These are phyloP conservation scores for Coemansia sp. DNA, from an alignment of 192 early-diverging fungal genomes.

Conservation along the genomic window DNA sequence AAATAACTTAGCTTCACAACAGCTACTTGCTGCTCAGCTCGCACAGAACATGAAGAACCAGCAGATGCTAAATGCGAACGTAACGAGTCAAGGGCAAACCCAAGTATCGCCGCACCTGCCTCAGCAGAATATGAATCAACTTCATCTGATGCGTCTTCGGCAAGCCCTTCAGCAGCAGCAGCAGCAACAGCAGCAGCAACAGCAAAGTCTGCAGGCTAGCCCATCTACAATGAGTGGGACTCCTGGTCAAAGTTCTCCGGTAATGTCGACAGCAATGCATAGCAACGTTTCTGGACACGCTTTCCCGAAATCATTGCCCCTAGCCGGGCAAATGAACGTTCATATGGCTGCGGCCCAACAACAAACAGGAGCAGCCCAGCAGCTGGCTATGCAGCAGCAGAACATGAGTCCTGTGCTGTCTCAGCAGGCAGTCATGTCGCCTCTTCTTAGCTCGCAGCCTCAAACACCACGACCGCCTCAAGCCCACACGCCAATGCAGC, in stretches of 20 bases:
- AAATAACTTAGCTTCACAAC: constrained; percentile 14
- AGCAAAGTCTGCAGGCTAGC: neutral
- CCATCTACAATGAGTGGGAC: neutral
- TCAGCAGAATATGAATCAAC: constrained; percentile 28
- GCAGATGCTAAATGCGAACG: constrained; percentile 24
- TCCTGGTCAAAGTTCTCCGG: constrained; percentile 2
- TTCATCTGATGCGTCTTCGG: constrained; percentile 41
- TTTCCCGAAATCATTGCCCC: constrained; percentile 1
- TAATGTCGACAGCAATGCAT: neutral
- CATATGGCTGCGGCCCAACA: constrained; percentile 7
- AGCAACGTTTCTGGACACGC: neutral
- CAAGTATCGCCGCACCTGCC: constrained; percentile 14
- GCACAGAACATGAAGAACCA: constrained; percentile 44
- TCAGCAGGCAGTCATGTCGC: constrained; percentile 18
- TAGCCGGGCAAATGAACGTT: neutral
- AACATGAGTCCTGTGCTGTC: constrained; percentile 9
- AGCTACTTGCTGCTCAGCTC: constrained; percentile 32
- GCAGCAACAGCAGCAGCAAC: constrained; percentile 23
- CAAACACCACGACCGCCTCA: constrained; percentile 13
- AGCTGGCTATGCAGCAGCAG: no score
- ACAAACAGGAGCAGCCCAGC: no score
- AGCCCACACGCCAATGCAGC: constrained; percentile 10
- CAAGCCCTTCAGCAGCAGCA: constrained; percentile 37
- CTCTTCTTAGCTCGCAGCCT: constrained; percentile 5
- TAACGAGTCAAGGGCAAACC: constrained; percentile 7